Percentiles rank a stretch among this genome's conserved stretches.
Conservation (phyloP, 176 grass and related monocot species). For the Oryza glaberrima region DNA sequence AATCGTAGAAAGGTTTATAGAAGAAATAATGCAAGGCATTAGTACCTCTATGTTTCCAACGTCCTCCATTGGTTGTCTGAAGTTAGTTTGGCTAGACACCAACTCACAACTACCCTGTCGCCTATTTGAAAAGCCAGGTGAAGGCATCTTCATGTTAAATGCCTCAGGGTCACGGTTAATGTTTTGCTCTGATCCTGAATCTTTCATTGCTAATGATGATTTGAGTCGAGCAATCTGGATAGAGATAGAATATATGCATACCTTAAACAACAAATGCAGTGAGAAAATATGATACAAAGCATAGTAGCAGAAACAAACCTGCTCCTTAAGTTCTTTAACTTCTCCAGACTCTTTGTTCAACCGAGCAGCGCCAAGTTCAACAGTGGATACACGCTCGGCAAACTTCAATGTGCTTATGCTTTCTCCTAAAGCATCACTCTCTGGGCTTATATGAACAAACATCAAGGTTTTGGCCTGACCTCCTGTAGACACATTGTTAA, state of each 20-base stretch:
- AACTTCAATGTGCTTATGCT: conserved; percentile 98
- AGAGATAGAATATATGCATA: conserved; percentile 36
- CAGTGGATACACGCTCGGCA: conserved; percentile 94
- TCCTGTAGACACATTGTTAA: conserved; percentile 51
- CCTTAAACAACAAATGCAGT: conserved; percentile 32
- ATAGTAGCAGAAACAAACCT: conserved; percentile 58
- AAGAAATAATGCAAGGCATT: conserved; percentile 27
- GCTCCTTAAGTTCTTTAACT: conserved; percentile 87
- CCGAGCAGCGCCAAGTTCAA: conserved; percentile 95
- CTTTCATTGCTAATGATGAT: conserved; percentile 80
- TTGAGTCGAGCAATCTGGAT: conserved; percentile 79
- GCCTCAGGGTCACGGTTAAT: conserved; percentile 51
- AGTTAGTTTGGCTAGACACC: conserved; percentile 63
- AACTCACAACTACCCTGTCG: conserved; percentile 63
- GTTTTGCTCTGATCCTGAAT: conserved; percentile 65
- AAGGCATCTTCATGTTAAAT: conserved; percentile 60
- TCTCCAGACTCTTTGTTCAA: conserved; percentile 96
- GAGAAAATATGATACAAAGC: conserved; percentile 29
- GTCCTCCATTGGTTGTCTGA: conserved; percentile 92
- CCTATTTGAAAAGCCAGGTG: conserved; percentile 58
- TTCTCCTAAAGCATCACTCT: conserved; percentile 89
- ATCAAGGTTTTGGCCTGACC: conserved; percentile 99
- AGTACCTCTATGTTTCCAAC: conserved; percentile 98
- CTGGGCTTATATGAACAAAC: conserved; percentile 99
- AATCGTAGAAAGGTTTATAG: not conserved